Percentiles rank a stretch among this genome's conserved stretches.
Evolutionary conservation across 768 basidiomycete species (phyloP).

Genomic region (Panus rudis): DNA sequence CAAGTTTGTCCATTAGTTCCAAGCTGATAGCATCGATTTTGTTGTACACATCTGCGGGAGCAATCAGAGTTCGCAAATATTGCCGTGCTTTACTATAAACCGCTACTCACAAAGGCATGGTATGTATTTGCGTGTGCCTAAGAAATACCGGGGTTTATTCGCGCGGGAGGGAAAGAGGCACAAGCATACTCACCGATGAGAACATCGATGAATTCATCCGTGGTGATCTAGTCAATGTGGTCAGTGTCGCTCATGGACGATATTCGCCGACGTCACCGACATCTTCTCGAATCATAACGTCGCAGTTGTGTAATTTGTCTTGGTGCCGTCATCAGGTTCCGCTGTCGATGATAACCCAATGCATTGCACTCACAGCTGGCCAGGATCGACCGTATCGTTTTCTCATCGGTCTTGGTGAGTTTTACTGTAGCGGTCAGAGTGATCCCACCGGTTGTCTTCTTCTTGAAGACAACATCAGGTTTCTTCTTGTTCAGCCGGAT

Average conservation of each 20-base stretch:
- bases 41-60: slow-evolving; percentile 81
- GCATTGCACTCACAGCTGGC: slow-evolving; percentile 62
- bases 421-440: slow-evolving; percentile 89
- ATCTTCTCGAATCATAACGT: slow-evolving; percentile 98
- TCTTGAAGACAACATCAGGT: slow-evolving; percentile 95
- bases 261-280: too few relatives aligned
- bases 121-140: slow-evolving; percentile 90
- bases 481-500: slow-evolving; percentile 86
- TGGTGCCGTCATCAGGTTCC: slow-evolving; percentile 5
- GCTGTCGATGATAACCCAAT: too few relatives aligned
- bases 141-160: background rate
- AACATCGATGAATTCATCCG: slow-evolving; percentile 98
- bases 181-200: slow-evolving; percentile 58
- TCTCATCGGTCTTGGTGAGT: slow-evolving; percentile 90
- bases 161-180: background rate
- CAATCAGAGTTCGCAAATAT: background rate
- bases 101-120: slow-evolving; percentile 76
- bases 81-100: background rate
- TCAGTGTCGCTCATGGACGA: too few relatives aligned
- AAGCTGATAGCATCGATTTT: slow-evolving; percentile 89
- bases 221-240: slow-evolving; percentile 59
- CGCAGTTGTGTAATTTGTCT: slow-evolving; percentile 92
- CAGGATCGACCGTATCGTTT: slow-evolving; percentile 87
- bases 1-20: slow-evolving; percentile 77
- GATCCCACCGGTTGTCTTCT: slow-evolving; percentile 87